Base-by-base conservation (phyloP, 2,329 filamentous ascomycete genomes). In the Fusarium brachygibbosum region DNA sequence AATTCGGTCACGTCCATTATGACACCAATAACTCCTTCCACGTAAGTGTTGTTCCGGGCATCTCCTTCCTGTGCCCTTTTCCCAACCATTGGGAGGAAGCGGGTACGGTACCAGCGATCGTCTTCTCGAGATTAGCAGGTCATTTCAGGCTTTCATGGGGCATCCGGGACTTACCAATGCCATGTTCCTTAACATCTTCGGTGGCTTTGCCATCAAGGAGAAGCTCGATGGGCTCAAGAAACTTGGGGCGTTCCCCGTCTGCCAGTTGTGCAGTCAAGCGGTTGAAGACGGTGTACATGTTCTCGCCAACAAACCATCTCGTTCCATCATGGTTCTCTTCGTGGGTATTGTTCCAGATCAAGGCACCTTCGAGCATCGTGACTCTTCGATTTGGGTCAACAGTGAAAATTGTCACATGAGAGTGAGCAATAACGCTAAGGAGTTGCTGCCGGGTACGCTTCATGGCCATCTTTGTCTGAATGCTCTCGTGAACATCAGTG, bases 1-100 rank as follows among this genome's bases (percentile, higher is more conserved):
- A 93, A 78, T 71, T 93, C 90, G 0, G 92, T 94, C 8, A 94
- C 88, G 73, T 94, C 91, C 86, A 93, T 91, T 45, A 91, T 90
- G n/a, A 94, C 87, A 3, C 91, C 91, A 58, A 93, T 92, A 3
- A 92, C 90, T 2, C 91, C 91, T 66, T 92, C 89, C 21, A 93
- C 84, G 50, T 82, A 85, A 5, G 81, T 78, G 16, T 86, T 82
- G 16, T 78, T 70, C 6, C 68, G 79, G 5, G 79, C 80, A 68
- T 83, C 83, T 16, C 84, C 81, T 16, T 87, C 87, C 31, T 82
- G 81, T 3, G 85, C 81, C 44, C 85, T 85, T 55, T 88, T 87
- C 16, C 84, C 85, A 23, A 87, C 78, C 35, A 93, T 83, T 2
- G 92, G 91, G 11, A 93, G 83, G 64, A 94, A 88, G 10, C 91